Evolutionary conservation across 805 yeast genomes (phyloP).

Genomic region (Candida montana): DNA sequence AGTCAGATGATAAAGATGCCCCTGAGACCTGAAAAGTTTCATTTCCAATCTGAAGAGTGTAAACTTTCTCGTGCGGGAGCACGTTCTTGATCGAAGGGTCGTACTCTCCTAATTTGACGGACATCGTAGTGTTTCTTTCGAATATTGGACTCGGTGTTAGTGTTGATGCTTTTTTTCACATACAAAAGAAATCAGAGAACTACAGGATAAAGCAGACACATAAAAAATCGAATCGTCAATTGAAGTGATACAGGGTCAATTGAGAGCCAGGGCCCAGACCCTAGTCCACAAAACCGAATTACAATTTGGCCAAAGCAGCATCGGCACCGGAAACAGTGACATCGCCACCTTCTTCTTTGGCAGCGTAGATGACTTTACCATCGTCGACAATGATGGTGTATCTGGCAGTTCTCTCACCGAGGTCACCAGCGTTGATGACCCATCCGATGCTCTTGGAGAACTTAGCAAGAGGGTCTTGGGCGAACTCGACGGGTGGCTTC

Average conservation of each 20-base stretch:
- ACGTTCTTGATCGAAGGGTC: slow-evolving; percentile 43
- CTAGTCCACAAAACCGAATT: no score
- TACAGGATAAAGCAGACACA: neutral
- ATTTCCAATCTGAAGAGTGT: slow-evolving; percentile 65
- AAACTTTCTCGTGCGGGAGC: slow-evolving; percentile 67
- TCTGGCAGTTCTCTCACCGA: slow-evolving; percentile 60
- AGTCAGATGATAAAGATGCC: slow-evolving; percentile 79
- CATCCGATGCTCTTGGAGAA: slow-evolving; percentile 60
- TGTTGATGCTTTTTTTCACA: no score
- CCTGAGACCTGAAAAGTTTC: slow-evolving; percentile 65
- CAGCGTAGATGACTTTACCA: slow-evolving; percentile 46
- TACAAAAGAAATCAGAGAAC: no score
- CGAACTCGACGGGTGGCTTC: slow-evolving; percentile 40
- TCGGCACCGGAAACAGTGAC: slow-evolving; percentile 26
- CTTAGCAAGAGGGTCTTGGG: slow-evolving; percentile 57
- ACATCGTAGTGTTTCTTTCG: no score
- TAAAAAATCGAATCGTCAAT: neutral
- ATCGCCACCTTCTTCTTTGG: slow-evolving; percentile 25
- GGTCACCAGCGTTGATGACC: slow-evolving; percentile 45
- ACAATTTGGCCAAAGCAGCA: slow-evolving; percentile 26
- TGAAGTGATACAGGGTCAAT: no score
- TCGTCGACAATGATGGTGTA: slow-evolving; percentile 66
- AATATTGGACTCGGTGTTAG: no score
- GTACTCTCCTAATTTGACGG: slow-evolving; percentile 6
- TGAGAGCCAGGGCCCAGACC: no score